Conservation (phyloP, 352 stramenopile species). For the Phytophthora pisi region DNA sequence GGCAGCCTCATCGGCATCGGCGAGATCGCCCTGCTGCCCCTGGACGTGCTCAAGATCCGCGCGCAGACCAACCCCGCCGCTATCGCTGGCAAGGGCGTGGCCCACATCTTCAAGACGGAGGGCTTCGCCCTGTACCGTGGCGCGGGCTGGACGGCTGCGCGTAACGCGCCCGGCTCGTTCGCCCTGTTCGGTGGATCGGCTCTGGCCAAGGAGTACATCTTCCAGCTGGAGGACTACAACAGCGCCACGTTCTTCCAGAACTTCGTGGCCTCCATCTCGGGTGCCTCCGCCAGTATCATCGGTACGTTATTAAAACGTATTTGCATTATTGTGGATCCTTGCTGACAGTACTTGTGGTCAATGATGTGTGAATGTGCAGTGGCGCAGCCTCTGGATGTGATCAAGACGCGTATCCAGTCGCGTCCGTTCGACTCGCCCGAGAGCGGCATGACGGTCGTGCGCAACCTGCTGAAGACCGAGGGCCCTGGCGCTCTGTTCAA, state of each 20-base stretch:
- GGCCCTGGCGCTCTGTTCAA: constrained; percentile 94
- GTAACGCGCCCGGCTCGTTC: constrained; percentile 96
- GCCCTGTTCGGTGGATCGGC: constrained; percentile 94
- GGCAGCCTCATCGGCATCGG: constrained; percentile 94
- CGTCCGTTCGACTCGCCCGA: constrained; percentile 94
- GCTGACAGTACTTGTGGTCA: background rate
- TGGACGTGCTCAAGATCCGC: constrained; percentile 98
- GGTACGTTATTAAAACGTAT: constrained; percentile 40
- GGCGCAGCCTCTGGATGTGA: constrained; percentile 93
- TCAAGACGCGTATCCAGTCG: constrained; percentile 96
- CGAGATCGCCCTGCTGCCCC: constrained; percentile 93
- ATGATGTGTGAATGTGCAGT: constrained; percentile 50
- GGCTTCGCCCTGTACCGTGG: constrained; percentile 92
- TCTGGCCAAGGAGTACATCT: constrained; percentile 90
- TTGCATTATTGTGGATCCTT: constrained; percentile 8
- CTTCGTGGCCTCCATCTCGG: constrained; percentile 87
- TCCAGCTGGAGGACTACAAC: constrained; percentile 90
- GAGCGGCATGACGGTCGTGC: constrained; percentile 90
- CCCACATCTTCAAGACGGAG: constrained; percentile 94
- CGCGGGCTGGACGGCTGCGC: constrained; percentile 90
- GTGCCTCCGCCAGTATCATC: constrained; percentile 83
- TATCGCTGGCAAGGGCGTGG: constrained; percentile 89
- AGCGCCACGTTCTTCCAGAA: constrained; percentile 93
- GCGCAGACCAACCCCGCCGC: constrained; percentile 94
- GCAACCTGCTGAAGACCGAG: constrained; percentile 93